Conservation (phyloP, 331 rosid genomes). For the Dryas integrifolia region DNA sequence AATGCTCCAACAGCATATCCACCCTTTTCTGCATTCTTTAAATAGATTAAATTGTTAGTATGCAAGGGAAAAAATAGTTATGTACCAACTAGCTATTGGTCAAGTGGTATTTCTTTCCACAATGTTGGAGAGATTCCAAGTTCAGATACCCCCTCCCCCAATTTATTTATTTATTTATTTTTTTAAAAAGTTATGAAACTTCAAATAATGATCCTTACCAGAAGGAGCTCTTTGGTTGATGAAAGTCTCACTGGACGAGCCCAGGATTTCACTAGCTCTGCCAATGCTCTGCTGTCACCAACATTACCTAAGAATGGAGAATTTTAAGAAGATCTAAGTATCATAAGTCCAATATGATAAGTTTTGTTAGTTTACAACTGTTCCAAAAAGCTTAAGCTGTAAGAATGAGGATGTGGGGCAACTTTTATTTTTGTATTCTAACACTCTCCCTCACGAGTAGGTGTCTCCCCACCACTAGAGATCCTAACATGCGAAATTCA, state of each 20-base stretch:
- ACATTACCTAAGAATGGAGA: constrained; percentile 66
- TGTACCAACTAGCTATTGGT: no score
- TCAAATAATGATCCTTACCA: constrained; percentile 41
- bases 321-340: constrained; percentile 4
- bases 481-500: background rate
- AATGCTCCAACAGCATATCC: constrained; percentile 98
- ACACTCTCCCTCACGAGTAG: background rate
- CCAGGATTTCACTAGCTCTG: constrained; percentile 84
- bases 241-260: constrained; percentile 55
- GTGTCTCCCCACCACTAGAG: background rate
- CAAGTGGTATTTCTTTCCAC: no score
- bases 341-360: background rate
- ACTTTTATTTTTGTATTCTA: background rate
- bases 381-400: background rate
- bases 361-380: background rate
- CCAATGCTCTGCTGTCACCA: constrained; percentile 75
- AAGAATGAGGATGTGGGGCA: background rate
- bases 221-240: constrained; percentile 82
- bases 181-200: background rate
- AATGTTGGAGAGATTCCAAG: no score
- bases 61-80: constrained; percentile 1
- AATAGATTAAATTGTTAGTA: constrained; percentile 19
- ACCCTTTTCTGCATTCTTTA: constrained; percentile 75
- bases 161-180: no score
- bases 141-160: no score